phyloP scores from a whole-genome alignment of 441 rosid genomes.

The Croton laevigatus region DNA sequence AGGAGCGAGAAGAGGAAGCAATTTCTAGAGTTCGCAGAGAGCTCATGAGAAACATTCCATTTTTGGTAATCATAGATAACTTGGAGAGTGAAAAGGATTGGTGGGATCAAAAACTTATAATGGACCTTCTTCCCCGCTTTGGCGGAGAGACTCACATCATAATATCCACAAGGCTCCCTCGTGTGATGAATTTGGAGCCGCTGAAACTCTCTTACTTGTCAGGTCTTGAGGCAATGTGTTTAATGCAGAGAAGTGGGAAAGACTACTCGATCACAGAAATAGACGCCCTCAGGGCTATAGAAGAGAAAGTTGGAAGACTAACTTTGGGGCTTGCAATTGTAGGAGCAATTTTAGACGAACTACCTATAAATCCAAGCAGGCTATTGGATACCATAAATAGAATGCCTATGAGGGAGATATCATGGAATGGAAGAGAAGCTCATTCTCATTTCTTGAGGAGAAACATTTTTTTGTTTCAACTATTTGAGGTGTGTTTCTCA shows the following conservation, averaged over 20 bases:
- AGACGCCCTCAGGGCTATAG: slow-evolving; percentile 66
- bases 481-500: slow-evolving; percentile 91
- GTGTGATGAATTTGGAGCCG: slow-evolving; percentile 85
- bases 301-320: slow-evolving; percentile 79
- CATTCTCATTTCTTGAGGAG: slow-evolving; percentile 36
- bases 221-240: slow-evolving; percentile 75
- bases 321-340: slow-evolving; percentile 74
- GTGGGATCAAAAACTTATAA: slow-evolving; percentile 88
- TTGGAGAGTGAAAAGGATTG: slow-evolving; percentile 93
- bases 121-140: slow-evolving; percentile 97
- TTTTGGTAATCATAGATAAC: slow-evolving; percentile 78
- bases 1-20: slow-evolving; percentile 90
- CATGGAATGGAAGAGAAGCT: slow-evolving; percentile 54
- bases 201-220: slow-evolving; percentile 74
- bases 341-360: slow-evolving; percentile 84
- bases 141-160: slow-evolving; percentile 90
- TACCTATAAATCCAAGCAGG: slow-evolving; percentile 85
- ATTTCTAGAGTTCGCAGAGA: slow-evolving; percentile 63
- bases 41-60: slow-evolving; percentile 88
- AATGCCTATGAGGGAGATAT: slow-evolving; percentile 68
- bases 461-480: slow-evolving; percentile 65
- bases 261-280: slow-evolving; percentile 62
- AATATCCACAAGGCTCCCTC: slow-evolving; percentile 65
- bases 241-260: slow-evolving; percentile 73
- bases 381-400: slow-evolving; percentile 77